Evolutionary conservation across 306 rosid genomes (phyloP).

Genomic region (Prunus persica): DNA sequence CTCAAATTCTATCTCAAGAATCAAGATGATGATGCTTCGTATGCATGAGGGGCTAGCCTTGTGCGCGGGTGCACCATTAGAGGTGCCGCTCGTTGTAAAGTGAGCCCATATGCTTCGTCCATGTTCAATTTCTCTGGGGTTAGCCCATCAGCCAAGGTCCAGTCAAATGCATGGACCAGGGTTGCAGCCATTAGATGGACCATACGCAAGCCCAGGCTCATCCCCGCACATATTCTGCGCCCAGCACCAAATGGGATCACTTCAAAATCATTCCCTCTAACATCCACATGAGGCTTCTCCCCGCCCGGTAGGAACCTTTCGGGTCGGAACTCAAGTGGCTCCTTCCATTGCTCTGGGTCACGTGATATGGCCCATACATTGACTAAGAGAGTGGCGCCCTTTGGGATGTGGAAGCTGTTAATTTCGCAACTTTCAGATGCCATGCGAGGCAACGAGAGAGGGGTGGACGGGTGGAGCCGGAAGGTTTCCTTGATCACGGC

Average conservation of each 20-base stretch:
- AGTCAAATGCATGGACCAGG: constrained; percentile 55
- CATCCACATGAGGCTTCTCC: constrained; percentile 53
- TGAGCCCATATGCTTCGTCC: constrained; percentile 77
- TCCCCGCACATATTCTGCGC: constrained; percentile 69
- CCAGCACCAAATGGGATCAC: constrained; percentile 82
- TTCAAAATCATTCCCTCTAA: constrained; percentile 69
- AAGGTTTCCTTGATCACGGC: constrained; percentile 82
- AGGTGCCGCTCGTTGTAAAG: constrained; percentile 59
- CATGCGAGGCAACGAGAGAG: constrained; percentile 70
- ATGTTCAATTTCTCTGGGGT: constrained; percentile 45
- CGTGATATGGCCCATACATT: constrained; percentile 81
- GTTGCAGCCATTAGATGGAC: constrained; percentile 52
- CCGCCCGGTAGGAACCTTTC: constrained; percentile 64
- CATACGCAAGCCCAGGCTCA: constrained; percentile 61
- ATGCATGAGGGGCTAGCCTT: constrained; percentile 39
- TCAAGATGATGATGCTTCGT: constrained; percentile 1
- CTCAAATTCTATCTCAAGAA: neutral
- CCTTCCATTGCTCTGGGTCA: constrained; percentile 54
- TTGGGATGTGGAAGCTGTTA: constrained; percentile 57
- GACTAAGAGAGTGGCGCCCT: constrained; percentile 70
- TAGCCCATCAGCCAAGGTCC: constrained; percentile 50
- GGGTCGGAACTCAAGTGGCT: constrained; percentile 64
- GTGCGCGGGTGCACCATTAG: constrained; percentile 46
- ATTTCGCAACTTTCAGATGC: constrained; percentile 52
- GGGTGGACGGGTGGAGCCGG: constrained; percentile 87